Evolutionary conservation across 257 asterid species (phyloP), one percentile per base, ranked within the genome.

Genomic region (Capsicum rhomboideum): DNA sequence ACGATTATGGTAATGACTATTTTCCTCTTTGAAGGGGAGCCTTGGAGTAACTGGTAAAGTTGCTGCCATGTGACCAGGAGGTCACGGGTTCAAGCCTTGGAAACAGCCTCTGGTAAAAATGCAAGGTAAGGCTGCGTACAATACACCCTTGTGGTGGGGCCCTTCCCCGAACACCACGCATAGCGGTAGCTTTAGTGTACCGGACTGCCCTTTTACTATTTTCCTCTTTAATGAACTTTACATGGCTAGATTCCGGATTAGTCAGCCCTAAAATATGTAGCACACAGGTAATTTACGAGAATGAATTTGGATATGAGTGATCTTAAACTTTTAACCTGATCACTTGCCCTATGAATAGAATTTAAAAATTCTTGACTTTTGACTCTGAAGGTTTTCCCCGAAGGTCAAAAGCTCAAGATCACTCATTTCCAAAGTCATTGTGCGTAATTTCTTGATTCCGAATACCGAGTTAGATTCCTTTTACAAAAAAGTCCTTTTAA

Each of bases 201-300:
- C n/a, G n/a, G n/a, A n/a, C n/a, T n/a, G n/a, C n/a, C n/a, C n/a
- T n/a, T n/a, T n/a, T n/a, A n/a, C 6, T 0, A 0, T 28, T 63
- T 63, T 28, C 0, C 0, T 0, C 40, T 13, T 28, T 12, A 2
- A 64, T 2, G 6, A 1, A 2, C 1, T 28, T 63, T 64, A 0
- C 6, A 0, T 0, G 2, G 2, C 6, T 1, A 0, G 0, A 13
- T 13, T 64, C 7, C 0, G 0, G 0, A 8, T 28, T 28, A 14
- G 0, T 64, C 0, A 6, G 1, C 6, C 0, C 5, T 2, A 28
- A 64, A 28, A 21, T 12, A 1, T 1, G 2, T 14, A 64, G 2
- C 20, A 1, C 3, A 59, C 0, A 6, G 2, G 0, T 59, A n/a
- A 10, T 59, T 59, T 59, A 10, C 8, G 10, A 59, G 3, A 59